Evolutionary conservation across 805 yeast genomes (phyloP).

Genomic region (Soucietia sequanensis): DNA sequence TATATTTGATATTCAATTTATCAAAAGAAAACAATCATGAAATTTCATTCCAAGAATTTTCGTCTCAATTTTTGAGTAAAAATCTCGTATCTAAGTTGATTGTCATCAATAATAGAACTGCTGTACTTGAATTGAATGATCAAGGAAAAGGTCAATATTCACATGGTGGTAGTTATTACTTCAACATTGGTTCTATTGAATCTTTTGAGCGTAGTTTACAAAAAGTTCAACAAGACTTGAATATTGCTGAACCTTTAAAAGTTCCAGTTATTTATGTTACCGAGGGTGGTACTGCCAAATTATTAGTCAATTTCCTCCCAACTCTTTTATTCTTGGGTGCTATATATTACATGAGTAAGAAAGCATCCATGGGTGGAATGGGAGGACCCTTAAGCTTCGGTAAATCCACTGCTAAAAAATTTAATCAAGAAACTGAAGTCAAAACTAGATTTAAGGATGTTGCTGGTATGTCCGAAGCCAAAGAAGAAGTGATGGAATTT

Average conservation of each 20-base stretch:
- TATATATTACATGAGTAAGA: conserved; percentile 74
- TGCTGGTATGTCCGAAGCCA: conserved; percentile 97
- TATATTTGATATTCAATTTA: conserved; percentile 19
- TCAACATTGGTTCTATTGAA: conserved; percentile 87
- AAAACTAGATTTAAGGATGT: conserved; percentile 90
- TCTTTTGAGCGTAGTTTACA: conserved; percentile 79
- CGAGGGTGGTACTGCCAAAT: conserved; percentile 64
- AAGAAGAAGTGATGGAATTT: conserved; percentile 97
- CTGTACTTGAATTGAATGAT: conserved; percentile 65
- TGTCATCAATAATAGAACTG: conserved; percentile 76
- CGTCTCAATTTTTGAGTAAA: conserved; percentile 67
- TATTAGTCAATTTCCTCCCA: conserved; percentile 78
- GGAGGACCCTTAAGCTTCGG: conserved; percentile 85
- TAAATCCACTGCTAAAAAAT: conserved; percentile 84
- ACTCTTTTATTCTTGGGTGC: conserved; percentile 88
- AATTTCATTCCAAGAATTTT: conserved; percentile 90
- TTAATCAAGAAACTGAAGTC: conserved; percentile 89
- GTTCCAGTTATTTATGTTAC: conserved; percentile 80
- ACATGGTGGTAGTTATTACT: conserved; percentile 39
- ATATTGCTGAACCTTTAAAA: conserved; percentile 59
- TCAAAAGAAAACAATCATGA: conserved; percentile 37
- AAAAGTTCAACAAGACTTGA: conserved; percentile 69
- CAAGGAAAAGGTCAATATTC: conserved; percentile 52
- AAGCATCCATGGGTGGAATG: conserved; percentile 70
- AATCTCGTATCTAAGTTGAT: conserved; percentile 71